Percentiles rank a stretch among this genome's conserved stretches.
Evolutionary conservation across 352 stramenopile species (phyloP).

Genomic region (Phytophthora capsici): DNA sequence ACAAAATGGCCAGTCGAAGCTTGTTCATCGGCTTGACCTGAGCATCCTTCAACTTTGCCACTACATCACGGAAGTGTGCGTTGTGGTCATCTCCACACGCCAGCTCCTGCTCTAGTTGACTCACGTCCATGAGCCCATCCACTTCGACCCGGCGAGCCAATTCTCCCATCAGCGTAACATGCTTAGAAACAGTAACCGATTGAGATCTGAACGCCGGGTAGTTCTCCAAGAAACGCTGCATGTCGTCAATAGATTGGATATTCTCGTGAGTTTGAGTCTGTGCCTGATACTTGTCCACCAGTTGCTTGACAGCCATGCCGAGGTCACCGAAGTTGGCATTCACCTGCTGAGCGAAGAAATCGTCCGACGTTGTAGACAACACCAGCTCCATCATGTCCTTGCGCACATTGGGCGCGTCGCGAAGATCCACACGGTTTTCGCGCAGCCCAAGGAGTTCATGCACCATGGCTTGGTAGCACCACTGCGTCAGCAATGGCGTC

Average conservation of each 20-base stretch:
- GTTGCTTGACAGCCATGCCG: conserved; percentile 94
- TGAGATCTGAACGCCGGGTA: conserved; percentile 97
- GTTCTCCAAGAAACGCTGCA: conserved; percentile 99
- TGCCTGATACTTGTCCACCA: conserved; percentile 92
- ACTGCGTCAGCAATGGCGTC: conserved; percentile 98
- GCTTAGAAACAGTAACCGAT: conserved; percentile 98
- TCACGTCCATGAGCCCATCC: conserved; percentile 98
- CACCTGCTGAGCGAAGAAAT: conserved; percentile 97
- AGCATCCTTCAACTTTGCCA: conserved; percentile 82
- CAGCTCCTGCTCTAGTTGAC: conserved; percentile 95
- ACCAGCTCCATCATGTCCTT: conserved; percentile 99
- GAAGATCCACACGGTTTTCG: conserved; percentile 97
- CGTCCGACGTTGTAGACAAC: conserved; percentile 94
- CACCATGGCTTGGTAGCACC: conserved; percentile 99
- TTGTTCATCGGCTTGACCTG: conserved; percentile 96
- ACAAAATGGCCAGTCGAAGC: conserved; percentile 97
- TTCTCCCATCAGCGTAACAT: conserved; percentile 99
- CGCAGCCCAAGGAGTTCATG: conserved; percentile 98
- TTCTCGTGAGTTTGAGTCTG: conserved; percentile 87
- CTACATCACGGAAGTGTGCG: conserved; percentile 82
- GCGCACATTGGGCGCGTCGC: conserved; percentile 92
- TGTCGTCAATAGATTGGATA: conserved; percentile 96
- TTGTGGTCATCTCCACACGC: conserved; percentile 89
- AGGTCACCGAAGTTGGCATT: conserved; percentile 99
- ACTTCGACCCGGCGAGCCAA: conserved; percentile 97